phyloP scores from a whole-genome alignment of 179 eudicot species.

The Carnegiea gigantea region DNA sequence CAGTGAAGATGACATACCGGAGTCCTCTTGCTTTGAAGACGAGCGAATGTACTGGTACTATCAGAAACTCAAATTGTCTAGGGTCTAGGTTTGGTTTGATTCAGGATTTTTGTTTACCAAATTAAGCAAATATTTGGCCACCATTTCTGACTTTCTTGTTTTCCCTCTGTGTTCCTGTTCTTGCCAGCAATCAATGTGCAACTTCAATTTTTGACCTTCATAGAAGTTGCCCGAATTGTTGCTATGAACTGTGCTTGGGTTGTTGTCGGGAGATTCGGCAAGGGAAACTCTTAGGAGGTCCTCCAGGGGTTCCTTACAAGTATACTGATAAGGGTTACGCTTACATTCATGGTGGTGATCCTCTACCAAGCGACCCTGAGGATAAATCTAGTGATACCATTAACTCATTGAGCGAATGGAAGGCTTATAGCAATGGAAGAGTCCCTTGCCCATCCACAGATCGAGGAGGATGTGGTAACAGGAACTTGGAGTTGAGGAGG shows the following conservation, averaged over 20 bases:
- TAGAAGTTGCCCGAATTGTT: slow-evolving; percentile 77
- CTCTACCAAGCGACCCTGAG: slow-evolving; percentile 32
- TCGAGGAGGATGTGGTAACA: slow-evolving; percentile 77
- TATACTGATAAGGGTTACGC: slow-evolving; percentile 54
- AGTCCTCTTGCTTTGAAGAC: slow-evolving; percentile 43
- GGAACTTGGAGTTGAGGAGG: slow-evolving; percentile 57
- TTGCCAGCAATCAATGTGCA: slow-evolving; percentile 80
- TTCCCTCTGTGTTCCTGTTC: neutral
- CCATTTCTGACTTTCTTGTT: neutral
- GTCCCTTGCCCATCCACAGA: slow-evolving; percentile 62
- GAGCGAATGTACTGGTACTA: slow-evolving; percentile 81
- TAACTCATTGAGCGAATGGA: slow-evolving; percentile 40
- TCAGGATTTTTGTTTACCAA: neutral
- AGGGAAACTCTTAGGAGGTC: slow-evolving; percentile 44
- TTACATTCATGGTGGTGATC: slow-evolving; percentile 75
- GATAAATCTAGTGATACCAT: slow-evolving; percentile 15
- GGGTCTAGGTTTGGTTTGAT: neutral
- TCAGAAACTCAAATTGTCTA: neutral
- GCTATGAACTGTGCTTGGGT: slow-evolving; percentile 72
- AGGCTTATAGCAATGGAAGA: slow-evolving; percentile 39
- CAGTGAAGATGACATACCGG: slow-evolving; percentile 38
- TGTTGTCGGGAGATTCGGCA: slow-evolving; percentile 73
- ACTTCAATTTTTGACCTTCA: slow-evolving; percentile 88
- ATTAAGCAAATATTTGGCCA: neutral
- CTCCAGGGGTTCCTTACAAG: slow-evolving; percentile 30